phyloP scores from a whole-genome alignment of 306 rosid species.

The Citrullus mucosospermus region DNA sequence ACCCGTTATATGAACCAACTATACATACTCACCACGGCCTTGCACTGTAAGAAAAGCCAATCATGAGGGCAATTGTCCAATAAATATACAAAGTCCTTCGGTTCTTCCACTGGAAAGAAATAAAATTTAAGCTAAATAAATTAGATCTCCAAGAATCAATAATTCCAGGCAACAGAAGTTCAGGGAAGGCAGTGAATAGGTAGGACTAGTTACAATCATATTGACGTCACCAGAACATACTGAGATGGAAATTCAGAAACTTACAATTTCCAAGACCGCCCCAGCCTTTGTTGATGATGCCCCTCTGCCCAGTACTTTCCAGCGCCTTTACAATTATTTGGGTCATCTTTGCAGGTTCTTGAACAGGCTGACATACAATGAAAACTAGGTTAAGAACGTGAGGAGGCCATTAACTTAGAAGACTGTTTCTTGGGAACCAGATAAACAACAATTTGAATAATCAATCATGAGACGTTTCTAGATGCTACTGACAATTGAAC shows the following conservation, averaged over 20 bases:
- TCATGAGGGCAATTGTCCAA: slow-evolving; percentile 93
- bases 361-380: slow-evolving; percentile 57
- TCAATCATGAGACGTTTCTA: neutral
- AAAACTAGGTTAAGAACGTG: neutral
- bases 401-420: neutral
- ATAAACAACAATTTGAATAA: neutral
- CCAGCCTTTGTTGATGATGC: slow-evolving; percentile 99
- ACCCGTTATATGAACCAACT: neutral
- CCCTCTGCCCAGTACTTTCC: slow-evolving; percentile 82
- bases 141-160: neutral
- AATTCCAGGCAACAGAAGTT: neutral
- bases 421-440: neutral
- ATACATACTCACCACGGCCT: slow-evolving; percentile 81
- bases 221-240: neutral
- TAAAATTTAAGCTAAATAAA: slow-evolving; percentile 12
- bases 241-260: slow-evolving; percentile 11
- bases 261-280: slow-evolving; percentile 96
- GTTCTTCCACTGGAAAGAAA: slow-evolving; percentile 76
- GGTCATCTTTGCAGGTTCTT: slow-evolving; percentile 92
- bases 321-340: slow-evolving; percentile 81
- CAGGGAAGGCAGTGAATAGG: neutral
- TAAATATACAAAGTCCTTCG: slow-evolving; percentile 62
- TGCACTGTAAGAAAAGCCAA: slow-evolving; percentile 96
- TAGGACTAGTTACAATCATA: neutral
- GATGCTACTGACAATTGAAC: neutral